A percentile compares a stretch with the other conserved stretches of the same genome.
Conservation (phyloP, 192 early-diverging fungal genomes). For the Backusella tuberculispora region DNA sequence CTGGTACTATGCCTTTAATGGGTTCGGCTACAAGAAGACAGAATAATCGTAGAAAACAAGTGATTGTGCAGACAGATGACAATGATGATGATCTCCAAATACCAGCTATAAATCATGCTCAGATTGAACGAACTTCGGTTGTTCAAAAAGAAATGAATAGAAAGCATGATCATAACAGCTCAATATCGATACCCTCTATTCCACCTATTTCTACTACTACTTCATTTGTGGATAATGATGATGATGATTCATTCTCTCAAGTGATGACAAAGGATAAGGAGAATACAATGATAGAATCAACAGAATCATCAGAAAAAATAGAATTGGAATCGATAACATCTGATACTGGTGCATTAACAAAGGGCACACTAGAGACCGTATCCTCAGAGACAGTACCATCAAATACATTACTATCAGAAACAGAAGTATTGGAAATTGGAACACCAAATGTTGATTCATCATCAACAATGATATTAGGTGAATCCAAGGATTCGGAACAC, state of each 20-base stretch:
- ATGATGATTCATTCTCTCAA: too few species aligned
- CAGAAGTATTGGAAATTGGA: background rate
- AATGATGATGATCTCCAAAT: background rate
- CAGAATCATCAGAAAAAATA: background rate
- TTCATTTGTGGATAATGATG: background rate
- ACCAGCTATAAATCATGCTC: background rate
- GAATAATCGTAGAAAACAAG: slow-evolving; percentile 3
- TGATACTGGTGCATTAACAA: too few species aligned
- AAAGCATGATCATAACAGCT: too few species aligned
- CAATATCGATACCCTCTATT: too few species aligned
- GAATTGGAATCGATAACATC: background rate
- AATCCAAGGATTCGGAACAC: too few species aligned
- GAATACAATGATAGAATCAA: too few species aligned
- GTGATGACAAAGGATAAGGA: too few species aligned
- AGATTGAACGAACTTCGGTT: background rate
- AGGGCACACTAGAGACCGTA: background rate
- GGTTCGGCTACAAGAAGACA: slow-evolving; percentile 17
- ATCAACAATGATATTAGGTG: slow-evolving; percentile 23
- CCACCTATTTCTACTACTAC: background rate
- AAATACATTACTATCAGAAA: slow-evolving; percentile 4
- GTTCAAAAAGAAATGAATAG: background rate
- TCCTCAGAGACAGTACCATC: background rate
- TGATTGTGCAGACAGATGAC: background rate
- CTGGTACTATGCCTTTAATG: slow-evolving; percentile 35
- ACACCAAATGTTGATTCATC: background rate